Evolutionary conservation across 2,329 filamentous ascomycete genomes (phyloP).

Genomic region (Aureobasidium sp.): DNA sequence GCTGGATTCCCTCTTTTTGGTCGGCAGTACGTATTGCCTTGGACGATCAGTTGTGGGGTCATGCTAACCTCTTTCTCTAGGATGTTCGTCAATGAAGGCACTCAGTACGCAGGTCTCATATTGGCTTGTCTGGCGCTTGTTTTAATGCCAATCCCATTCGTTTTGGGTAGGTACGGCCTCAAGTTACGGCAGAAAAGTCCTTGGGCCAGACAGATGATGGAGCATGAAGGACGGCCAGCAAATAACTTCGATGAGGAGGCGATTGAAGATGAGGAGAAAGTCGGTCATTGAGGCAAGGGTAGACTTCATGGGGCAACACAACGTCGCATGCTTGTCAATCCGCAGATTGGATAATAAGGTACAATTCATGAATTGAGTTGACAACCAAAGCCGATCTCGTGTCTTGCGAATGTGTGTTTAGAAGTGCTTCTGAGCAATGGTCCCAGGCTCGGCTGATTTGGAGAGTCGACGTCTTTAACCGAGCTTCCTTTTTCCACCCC

Average conservation of each 20-base stretch:
- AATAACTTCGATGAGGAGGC: background rate
- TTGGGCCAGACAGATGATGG: conserved; percentile 32
- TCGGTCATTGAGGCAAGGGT: background rate
- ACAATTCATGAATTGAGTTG: background rate
- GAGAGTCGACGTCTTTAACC: background rate
- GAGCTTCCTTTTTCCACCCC: background rate
- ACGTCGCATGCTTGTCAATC: background rate
- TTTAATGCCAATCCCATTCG: conserved; percentile 21
- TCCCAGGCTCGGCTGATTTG: background rate
- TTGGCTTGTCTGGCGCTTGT: conserved; percentile 26
- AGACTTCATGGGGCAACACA: background rate
- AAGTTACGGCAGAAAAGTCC: conserved; percentile 30
- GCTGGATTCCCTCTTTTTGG: conserved; percentile 30
- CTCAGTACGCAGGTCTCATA: conserved; percentile 24
- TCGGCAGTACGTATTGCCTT: conserved; percentile 9
- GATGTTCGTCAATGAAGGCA: conserved; percentile 19
- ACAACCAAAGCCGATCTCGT: background rate
- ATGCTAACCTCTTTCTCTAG: background rate
- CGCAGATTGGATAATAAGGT: background rate
- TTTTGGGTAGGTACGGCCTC: conserved; percentile 28
- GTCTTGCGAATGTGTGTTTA: background rate
- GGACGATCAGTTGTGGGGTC: background rate
- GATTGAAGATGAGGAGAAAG: background rate
- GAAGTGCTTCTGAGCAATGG: background rate
- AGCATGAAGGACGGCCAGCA: background rate